Base-by-base conservation (phyloP, 306 rosid genomes). In the Dryas alaskensis region DNA sequence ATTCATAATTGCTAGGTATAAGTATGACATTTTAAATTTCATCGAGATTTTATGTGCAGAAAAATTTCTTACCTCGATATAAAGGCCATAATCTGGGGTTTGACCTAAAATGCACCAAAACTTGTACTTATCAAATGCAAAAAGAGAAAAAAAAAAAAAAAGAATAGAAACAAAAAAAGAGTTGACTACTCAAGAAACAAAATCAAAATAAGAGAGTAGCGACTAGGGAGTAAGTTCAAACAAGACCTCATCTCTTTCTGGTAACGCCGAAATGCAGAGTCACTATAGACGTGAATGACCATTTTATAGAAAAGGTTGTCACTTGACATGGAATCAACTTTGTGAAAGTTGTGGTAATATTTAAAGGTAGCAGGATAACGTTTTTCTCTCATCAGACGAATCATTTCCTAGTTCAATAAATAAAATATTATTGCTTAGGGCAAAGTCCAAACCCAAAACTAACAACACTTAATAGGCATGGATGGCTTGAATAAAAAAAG, bases 261-360 rank as follows among this genome's bases (percentile, higher is more conserved):
- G 81, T 92, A 94, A 76, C 97, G 81, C 53, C 94, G 85, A 68
- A 94, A 94, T 53, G 87, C 78, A 42, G 93, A 91, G 83, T 94
- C 99, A 25, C 95, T 86, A 76, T 76, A 97, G 50, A 94, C 95
- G 46, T 94, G 99, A 85, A 94, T 86, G 75, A 94, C 95, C 97
- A 94, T 88, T 81, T 92, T 94, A 73, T 91, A 94, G 82, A 87
- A 92, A 81, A 89, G 82, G 73, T 84, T 76, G 76, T 92, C 95
- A 62, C 82, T 82, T 65, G 97, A 84, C 75, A 78, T 72, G 58
- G 78, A 89, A 82, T 85, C 92, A 55, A 77, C 67, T 79, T 87
- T 87, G 72, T 86, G 95, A 83, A 77, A 92, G 85, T 94, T 87
- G 84, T 87, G 88, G 75, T 92, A 94, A 81, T 91, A 91, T 84